Conservation (phyloP, 75 land plant genomes). For the Cunninghamia lanceolata region DNA sequence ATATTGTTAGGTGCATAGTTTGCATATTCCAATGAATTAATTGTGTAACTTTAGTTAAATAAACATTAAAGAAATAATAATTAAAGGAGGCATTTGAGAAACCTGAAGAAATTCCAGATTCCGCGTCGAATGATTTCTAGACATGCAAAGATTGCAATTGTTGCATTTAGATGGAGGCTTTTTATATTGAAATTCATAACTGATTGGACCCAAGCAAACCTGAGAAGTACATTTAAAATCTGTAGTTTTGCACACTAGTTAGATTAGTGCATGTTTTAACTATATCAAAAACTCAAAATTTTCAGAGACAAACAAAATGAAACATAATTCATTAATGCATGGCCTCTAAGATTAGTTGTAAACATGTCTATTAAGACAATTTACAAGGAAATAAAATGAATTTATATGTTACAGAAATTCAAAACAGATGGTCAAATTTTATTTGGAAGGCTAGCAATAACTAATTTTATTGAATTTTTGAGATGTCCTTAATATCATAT, state of each 20-base stretch:
- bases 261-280: no score
- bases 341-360: no score
- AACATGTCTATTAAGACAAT: no score
- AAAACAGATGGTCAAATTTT: no score
- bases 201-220: constrained; percentile 87
- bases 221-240: constrained; percentile 64
- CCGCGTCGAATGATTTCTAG: constrained; percentile 41
- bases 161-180: constrained; percentile 4
- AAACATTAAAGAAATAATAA: not conserved
- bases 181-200: constrained; percentile 42
- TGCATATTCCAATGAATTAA: no score
- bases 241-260: constrained; percentile 17
- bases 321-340: no score
- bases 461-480: not conserved
- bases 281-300: no score
- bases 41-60: not conserved
- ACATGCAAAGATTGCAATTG: constrained; percentile 20
- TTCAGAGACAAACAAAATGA: no score
- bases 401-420: no score
- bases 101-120: constrained; percentile 12
- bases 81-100: not conserved
- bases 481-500: not conserved
- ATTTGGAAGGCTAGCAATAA: no score
- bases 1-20: not conserved
- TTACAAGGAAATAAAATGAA: no score